Evolutionary conservation across 495 filamentous ascomycete species (phyloP), one percentile per base, ranked within the genome.

Genomic region (Aspergillus incahuasiensis): DNA sequence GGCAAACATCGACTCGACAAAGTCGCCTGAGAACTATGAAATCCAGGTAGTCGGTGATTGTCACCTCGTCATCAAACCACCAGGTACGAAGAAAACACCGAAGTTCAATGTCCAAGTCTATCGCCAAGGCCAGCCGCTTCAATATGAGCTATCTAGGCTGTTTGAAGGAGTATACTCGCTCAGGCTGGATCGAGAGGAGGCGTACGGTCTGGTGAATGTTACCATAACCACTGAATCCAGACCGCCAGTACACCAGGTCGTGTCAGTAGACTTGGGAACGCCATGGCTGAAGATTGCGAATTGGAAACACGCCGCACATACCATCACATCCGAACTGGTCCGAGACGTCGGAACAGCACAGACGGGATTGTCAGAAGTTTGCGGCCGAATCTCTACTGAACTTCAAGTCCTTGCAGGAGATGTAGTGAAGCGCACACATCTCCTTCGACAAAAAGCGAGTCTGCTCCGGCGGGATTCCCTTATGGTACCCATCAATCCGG

Each of bases 1-100:
- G 25, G 52, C 65, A n/a, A 32, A 57, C 24, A 21, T 55, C 13
- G 56, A 55, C 15, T 25, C 51, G 20, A 47, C 56, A 22, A 55
- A 30, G 12, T 55, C 42, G 1, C 42, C 69, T 0, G 71, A 80
- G 39, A 57, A 68, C 5, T 86, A 85, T 64, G 80, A 83, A 57
- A 70, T 86, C n/a, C 80, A 84, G 55, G 74, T 81, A 22, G 72
- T 86, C 58, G 84, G 82, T 8, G 79, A 86, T 56, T 78, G 74
- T 54, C 78, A 87, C 60, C 75, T 87, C 53, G 62, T 85, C 24
- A 75, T 87, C 52, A 80, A 79, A 44, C 78, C 82, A 11, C 81
- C 83, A 12, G 62, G 68, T 35, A 66, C 71, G 45, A 79, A 69
- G 53, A 85, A 79, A 60, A 69, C 71, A 16, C 75, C 77, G 13